These are phyloP conservation scores for Bolboschoenoplectus hybrid DNA, from an alignment of 202 grass and related monocot genomes.

Conservation along the genomic window DNA sequence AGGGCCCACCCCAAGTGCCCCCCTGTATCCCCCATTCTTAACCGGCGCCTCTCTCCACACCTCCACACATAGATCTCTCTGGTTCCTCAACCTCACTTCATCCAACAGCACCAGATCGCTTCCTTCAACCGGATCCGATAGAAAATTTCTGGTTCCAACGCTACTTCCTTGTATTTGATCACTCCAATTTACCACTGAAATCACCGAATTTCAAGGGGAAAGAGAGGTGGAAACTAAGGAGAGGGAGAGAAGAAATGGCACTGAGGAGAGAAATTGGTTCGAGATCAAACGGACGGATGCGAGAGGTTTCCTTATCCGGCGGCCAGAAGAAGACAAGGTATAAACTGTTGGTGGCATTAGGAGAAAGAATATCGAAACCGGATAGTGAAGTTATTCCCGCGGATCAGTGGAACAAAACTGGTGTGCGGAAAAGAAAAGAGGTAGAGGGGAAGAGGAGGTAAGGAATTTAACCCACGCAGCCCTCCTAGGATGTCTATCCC, in stretches of 20 bases:
- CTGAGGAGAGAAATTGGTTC: not conserved
- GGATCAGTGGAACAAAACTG: not conserved
- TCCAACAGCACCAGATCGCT: slow-evolving; percentile 32
- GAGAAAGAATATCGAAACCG: slow-evolving; percentile 11
- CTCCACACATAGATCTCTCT: slow-evolving; percentile 64
- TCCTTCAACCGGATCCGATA: slow-evolving; percentile 17
- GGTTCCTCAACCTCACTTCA: slow-evolving; percentile 34
- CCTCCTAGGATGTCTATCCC: not conserved
- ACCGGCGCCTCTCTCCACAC: slow-evolving; percentile 29
- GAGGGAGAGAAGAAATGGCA: not conserved
- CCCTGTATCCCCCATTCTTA: slow-evolving; percentile 40
- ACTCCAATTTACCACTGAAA: slow-evolving; percentile 28
- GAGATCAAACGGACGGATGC: slow-evolving; percentile 33
- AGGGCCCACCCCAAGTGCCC: slow-evolving; percentile 42
- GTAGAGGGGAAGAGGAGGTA: not conserved
- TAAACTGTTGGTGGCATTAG: not conserved
- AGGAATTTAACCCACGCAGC: slow-evolving; percentile 24
- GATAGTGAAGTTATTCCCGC: slow-evolving; percentile 16
- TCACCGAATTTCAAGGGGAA: slow-evolving; percentile 19
- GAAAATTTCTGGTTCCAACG: not conserved
- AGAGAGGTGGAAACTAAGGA: not conserved
- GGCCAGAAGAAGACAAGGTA: slow-evolving; percentile 36
- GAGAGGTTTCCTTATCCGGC: slow-evolving; percentile 31
- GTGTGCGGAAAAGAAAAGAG: not conserved
- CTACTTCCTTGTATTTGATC: not conserved